Evolutionary conservation across 1,284 basidiomycete species (phyloP).

Genomic region (Malassezia caprae): DNA sequence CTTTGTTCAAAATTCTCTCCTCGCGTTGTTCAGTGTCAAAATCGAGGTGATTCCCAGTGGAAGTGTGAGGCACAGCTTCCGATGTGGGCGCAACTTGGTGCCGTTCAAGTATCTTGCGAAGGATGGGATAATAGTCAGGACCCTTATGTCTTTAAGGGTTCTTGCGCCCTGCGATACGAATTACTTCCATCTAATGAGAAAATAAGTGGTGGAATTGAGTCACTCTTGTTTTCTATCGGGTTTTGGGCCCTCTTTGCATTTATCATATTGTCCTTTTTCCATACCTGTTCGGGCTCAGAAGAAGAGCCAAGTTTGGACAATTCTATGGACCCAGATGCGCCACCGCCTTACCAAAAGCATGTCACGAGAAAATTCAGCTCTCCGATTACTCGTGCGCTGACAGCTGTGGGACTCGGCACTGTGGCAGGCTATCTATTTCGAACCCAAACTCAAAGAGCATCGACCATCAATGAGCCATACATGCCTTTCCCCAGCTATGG

Average conservation of each 20-base stretch:
- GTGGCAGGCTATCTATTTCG: constrained; percentile 5
- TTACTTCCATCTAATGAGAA: background rate
- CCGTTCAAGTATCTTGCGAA: constrained; percentile 15
- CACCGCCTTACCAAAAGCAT: constrained; percentile 6
- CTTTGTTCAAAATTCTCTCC: background rate
- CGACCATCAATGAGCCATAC: background rate
- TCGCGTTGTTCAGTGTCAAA: constrained; percentile 5
- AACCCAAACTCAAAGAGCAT: background rate
- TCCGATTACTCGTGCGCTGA: background rate
- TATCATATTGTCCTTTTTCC: constrained; percentile 12
- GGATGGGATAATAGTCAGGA: constrained; percentile 11
- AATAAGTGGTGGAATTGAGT: background rate
- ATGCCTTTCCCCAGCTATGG: constrained; percentile 9
- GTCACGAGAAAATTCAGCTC: background rate
- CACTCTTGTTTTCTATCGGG: background rate
- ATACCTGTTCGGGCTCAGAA: constrained; percentile 3
- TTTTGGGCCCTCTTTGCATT: constrained; percentile 11
- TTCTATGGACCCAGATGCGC: background rate
- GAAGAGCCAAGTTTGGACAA: background rate
- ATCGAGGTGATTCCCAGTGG: constrained; percentile 12
- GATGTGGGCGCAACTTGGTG: constrained; percentile 2
- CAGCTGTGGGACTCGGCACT: constrained; percentile 12
- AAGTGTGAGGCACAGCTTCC: constrained; percentile 14
- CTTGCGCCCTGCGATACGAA: constrained; percentile 13
- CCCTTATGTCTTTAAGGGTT: constrained; percentile 8